A percentile compares a stretch with the other conserved stretches of the same genome.
phyloP scores from a whole-genome alignment of 2,329 filamentous ascomycete species.

The Trichoderma harzianum region DNA sequence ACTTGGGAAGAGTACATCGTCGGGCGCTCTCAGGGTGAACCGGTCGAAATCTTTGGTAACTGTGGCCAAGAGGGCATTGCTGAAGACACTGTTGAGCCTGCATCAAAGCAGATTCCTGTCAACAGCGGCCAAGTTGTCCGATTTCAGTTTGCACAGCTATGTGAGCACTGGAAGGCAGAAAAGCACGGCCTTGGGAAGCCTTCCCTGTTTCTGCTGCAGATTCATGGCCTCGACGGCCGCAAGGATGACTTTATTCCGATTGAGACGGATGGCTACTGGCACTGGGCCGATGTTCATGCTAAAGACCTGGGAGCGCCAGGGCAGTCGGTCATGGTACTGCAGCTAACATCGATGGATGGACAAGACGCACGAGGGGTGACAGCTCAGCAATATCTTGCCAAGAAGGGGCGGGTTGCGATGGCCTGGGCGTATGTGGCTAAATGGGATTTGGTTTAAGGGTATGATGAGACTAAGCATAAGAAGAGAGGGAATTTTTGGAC shows the following conservation, averaged over 20 bases:
- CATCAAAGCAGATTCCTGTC: constrained; percentile 53
- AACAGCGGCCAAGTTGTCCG: constrained; percentile 56
- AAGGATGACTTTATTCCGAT: constrained; percentile 68
- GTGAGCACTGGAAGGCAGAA: constrained; percentile 78
- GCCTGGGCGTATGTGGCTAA: constrained; percentile 42
- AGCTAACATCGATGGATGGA: constrained; percentile 51
- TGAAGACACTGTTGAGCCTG: constrained; percentile 57
- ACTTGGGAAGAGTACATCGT: constrained; percentile 81
- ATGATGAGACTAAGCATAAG: background rate
- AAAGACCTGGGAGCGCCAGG: constrained; percentile 65
- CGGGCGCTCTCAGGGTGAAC: constrained; percentile 52
- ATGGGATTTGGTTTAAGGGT: constrained; percentile 47
- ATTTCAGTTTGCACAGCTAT: constrained; percentile 77
- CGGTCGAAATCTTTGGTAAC: constrained; percentile 45
- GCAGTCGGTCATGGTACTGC: constrained; percentile 62
- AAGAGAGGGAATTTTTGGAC: background rate
- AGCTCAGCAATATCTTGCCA: constrained; percentile 44
- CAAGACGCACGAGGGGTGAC: constrained; percentile 48
- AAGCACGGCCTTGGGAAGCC: constrained; percentile 62
- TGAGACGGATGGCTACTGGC: constrained; percentile 73
- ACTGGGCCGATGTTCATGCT: constrained; percentile 73
- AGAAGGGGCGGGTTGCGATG: constrained; percentile 45
- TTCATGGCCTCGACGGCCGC: constrained; percentile 63
- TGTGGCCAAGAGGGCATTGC: constrained; percentile 50
- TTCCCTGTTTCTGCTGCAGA: constrained; percentile 66